Evolutionary conservation across 768 basidiomycete genomes (phyloP).

Genomic region (Russula dissimulans): DNA sequence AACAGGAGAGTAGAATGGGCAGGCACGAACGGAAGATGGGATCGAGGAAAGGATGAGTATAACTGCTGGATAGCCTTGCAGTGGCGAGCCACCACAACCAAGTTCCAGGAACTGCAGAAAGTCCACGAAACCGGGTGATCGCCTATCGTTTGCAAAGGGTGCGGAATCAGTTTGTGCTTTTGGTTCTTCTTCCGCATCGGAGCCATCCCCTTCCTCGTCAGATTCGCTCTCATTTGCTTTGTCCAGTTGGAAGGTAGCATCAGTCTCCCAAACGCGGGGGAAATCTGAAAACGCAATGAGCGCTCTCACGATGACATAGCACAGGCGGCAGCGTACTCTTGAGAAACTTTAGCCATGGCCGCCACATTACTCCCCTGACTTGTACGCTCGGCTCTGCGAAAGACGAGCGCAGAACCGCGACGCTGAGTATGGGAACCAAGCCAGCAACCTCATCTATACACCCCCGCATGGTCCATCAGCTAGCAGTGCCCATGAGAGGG

Average conservation of each 20-base stretch:
- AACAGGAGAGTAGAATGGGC: neutral
- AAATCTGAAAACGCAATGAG: slow-evolving; percentile 36
- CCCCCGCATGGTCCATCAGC: neutral
- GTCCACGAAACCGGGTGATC: slow-evolving; percentile 43
- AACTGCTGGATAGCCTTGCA: slow-evolving; percentile 74
- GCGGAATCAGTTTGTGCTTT: slow-evolving; percentile 18
- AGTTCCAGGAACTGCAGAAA: slow-evolving; percentile 73
- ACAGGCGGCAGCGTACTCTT: slow-evolving; percentile 40
- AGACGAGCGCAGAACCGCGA: slow-evolving; percentile 54
- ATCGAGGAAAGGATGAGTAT: slow-evolving; percentile 77
- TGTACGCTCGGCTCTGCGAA: slow-evolving; percentile 62
- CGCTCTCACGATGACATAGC: neutral
- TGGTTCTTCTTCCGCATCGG: slow-evolving; percentile 30
- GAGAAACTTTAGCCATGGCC: slow-evolving; percentile 60
- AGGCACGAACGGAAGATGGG: slow-evolving; percentile 46
- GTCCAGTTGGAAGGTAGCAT: slow-evolving; percentile 23
- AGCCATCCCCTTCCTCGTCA: slow-evolving; percentile 28
- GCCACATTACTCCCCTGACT: slow-evolving; percentile 63
- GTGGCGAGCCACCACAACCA: slow-evolving; percentile 72
- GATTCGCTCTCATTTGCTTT: slow-evolving; percentile 29
- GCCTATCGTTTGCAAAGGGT: neutral
- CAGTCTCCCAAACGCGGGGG: slow-evolving; percentile 55
- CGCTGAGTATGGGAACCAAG: slow-evolving; percentile 41
- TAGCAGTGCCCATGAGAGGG: neutral
- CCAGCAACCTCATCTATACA: slow-evolving; percentile 22